These are phyloP conservation scores for Fulvia fulva DNA, from an alignment of 2,329 filamentous ascomycete genomes.

Conservation along the genomic window DNA sequence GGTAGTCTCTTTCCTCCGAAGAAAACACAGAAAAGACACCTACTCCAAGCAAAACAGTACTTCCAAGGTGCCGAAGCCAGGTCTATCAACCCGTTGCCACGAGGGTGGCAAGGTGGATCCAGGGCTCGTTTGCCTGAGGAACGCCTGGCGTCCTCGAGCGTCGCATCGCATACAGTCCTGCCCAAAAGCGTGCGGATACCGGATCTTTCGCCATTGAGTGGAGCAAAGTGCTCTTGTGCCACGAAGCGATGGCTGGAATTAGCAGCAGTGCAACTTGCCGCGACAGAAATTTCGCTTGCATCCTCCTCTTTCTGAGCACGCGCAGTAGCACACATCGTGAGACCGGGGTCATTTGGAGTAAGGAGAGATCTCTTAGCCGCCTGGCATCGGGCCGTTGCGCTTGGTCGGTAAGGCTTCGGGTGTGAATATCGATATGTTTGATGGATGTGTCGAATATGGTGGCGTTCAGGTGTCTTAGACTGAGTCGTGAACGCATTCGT, in stretches of 20 bases:
- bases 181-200: background rate
- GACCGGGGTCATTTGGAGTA: conserved; percentile 3
- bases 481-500: background rate
- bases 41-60: background rate
- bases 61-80: conserved; percentile 1
- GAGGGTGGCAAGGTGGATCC: conserved; percentile 6
- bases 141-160: conserved; percentile 8
- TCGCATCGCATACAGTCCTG: conserved; percentile 4
- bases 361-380: background rate
- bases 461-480: background rate
- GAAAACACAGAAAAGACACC: background rate
- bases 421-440: background rate
- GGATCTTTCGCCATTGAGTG: conserved; percentile 3
- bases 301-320: conserved; percentile 2
- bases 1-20: background rate
- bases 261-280: conserved; percentile 6
- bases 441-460: background rate
- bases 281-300: conserved; percentile 8
- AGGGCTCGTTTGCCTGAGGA: conserved; percentile 4
- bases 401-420: background rate
- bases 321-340: conserved; percentile 7
- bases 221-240: conserved; percentile 1
- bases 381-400: background rate
- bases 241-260: conserved; percentile 11
- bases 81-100: conserved; percentile 7